Evolutionary conservation across 768 basidiomycete species (phyloP), one percentile per base, ranked within the genome.

Genomic region (Pulveroboletus sp.): DNA sequence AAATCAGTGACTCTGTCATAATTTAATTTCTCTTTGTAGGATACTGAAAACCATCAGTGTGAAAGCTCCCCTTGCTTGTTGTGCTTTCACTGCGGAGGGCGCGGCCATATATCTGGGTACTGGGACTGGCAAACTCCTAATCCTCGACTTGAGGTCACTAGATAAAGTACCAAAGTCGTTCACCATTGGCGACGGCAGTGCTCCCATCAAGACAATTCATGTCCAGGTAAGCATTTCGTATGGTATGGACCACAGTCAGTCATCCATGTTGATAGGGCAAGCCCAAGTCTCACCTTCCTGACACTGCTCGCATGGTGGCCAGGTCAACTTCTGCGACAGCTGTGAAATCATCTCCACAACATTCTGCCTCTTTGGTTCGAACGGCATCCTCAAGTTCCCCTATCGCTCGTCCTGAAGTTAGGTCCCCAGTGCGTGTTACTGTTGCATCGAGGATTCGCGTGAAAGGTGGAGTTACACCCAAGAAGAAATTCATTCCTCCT

Each of bases 71-170:
- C 59, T 87, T 12, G 83, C 85, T 6, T 76, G 81, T n/a, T 65
- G 85, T 3, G 69, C 73, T 8, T 89, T 89, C 64, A 85, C 86
- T 21, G 72, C 78, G 0, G 85, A 88, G 53, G 86, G 87, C 6
- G 83, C 78, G 5, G 72, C 78, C 8, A 69, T 89, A 42, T 87
- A 82, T 59, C 52, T 83, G 4, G 86, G 86, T 1, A 84, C 86
- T 5, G 75, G 76, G 50, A 72, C 72, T 30, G 87, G 87, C 4
- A 81, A 76, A 47, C 66, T 89, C n/a, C 63, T 86, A 18, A 61
- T 83, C 21, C 64, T 85, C 28, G 83, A 86, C 56, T 68, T 88
- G 17, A 81, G 87, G 30, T 73, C 78, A 14, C 65, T 85, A 33
- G 85, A 89, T 55, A 81, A 81, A 52, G 75, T 76, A n/a, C 80